These are phyloP conservation scores for Aspergillus amoenus DNA, from an alignment of 2,329 filamentous ascomycete species.

Conservation along the genomic window DNA sequence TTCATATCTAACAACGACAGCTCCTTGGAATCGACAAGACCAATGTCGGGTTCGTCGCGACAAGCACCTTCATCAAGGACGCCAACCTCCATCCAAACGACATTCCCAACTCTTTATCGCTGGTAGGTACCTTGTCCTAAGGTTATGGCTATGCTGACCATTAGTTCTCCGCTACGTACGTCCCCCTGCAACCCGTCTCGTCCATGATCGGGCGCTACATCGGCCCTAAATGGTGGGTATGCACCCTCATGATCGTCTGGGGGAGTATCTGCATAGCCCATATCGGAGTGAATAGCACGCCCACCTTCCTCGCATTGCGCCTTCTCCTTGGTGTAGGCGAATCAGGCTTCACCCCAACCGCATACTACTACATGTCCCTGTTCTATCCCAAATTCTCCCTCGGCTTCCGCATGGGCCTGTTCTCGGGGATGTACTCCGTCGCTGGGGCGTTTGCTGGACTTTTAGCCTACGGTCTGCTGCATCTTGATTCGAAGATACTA, in stretches of 20 bases:
- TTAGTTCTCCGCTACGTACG: slow-evolving; percentile 18
- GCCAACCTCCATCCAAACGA: slow-evolving; percentile 9
- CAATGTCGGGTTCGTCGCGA: slow-evolving; percentile 12
- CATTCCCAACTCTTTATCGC: slow-evolving; percentile 11
- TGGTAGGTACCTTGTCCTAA: neutral
- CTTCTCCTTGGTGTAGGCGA: slow-evolving; percentile 12
- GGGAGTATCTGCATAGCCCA: slow-evolving; percentile 17
- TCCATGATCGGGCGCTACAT: slow-evolving; percentile 14
- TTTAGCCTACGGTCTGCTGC: slow-evolving; percentile 28
- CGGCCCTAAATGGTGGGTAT: slow-evolving; percentile 15
- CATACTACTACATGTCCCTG: slow-evolving; percentile 51
- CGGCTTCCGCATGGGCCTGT: slow-evolving; percentile 48
- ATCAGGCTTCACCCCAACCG: slow-evolving; percentile 53
- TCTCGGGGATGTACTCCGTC: slow-evolving; percentile 52
- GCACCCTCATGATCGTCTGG: slow-evolving; percentile 15
- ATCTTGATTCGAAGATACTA: slow-evolving; percentile 4
- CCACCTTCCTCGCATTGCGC: slow-evolving; percentile 18
- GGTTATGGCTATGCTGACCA: neutral
- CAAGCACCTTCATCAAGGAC: slow-evolving; percentile 13
- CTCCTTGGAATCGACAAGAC: slow-evolving; percentile 14
- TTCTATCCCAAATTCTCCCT: slow-evolving; percentile 55
- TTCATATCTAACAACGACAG: neutral
- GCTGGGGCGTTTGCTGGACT: slow-evolving; percentile 51
- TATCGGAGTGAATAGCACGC: neutral
- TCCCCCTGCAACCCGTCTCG: slow-evolving; percentile 17